These are phyloP conservation scores for Euphorbia pulcherrima DNA, from an alignment of 345 rosid genomes.

Conservation along the genomic window DNA sequence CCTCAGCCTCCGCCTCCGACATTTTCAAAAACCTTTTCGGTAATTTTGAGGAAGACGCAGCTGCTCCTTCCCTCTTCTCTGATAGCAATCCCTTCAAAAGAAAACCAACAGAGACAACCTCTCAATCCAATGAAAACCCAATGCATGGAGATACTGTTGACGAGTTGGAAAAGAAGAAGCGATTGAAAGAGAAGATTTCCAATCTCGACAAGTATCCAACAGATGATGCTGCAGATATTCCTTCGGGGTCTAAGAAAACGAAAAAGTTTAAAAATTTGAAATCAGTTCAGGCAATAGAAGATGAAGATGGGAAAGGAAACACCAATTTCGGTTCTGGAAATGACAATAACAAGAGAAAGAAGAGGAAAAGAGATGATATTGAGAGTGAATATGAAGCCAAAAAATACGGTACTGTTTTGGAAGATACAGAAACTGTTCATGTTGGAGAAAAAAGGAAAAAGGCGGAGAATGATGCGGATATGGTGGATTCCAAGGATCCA, in stretches of 20 bases:
- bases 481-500: slow-evolving; percentile 40
- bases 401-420: slow-evolving; percentile 48
- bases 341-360: slow-evolving; percentile 39
- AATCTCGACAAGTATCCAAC: slow-evolving; percentile 1
- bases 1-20: slow-evolving; percentile 26
- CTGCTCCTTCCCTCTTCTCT: slow-evolving; percentile 55
- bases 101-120: slow-evolving; percentile 35
- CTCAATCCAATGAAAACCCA: slow-evolving; percentile 5
- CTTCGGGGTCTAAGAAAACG: slow-evolving; percentile 27
- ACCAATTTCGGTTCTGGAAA: neutral
- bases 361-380: slow-evolving; percentile 87
- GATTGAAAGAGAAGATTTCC: slow-evolving; percentile 17
- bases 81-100: slow-evolving; percentile 79
- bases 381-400: slow-evolving; percentile 73
- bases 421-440: slow-evolving; percentile 16
- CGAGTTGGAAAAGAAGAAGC: slow-evolving; percentile 21
- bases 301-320: neutral
- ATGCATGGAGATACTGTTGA: neutral
- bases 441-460: slow-evolving; percentile 84
- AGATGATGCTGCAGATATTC: slow-evolving; percentile 9
- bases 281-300: neutral
- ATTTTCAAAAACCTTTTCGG: slow-evolving; percentile 46
- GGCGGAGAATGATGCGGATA: slow-evolving; percentile 46
- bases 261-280: slow-evolving; percentile 25
- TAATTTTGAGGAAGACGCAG: slow-evolving; percentile 21